phyloP scores from a whole-genome alignment of 306 rosid genomes.

The Senna tora region DNA sequence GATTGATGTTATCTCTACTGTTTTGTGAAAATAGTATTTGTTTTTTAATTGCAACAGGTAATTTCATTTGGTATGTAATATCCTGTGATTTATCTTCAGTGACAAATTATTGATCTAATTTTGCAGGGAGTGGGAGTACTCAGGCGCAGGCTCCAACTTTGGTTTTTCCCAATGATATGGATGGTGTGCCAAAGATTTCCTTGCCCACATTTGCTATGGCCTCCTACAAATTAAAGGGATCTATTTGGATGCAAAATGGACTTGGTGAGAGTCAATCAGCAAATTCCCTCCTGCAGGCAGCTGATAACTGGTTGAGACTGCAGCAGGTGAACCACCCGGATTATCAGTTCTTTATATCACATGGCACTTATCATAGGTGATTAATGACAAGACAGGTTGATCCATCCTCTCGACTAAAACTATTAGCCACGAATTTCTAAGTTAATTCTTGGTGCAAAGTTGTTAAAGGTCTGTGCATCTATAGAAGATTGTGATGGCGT shows the following conservation, averaged over 20 bases:
- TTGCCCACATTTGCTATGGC: conserved; percentile 75
- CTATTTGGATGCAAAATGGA: conserved; percentile 65
- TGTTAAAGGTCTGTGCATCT: conserved; percentile 26
- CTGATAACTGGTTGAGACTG: conserved; percentile 74
- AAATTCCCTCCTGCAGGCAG: conserved; percentile 67
- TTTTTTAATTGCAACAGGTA: conserved; percentile 2
- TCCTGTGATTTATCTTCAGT: conserved; percentile 21
- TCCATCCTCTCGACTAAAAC: conserved; percentile 37
- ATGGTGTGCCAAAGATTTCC: conserved; percentile 61
- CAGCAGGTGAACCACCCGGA: conserved; percentile 84
- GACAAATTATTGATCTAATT: conserved; percentile 7
- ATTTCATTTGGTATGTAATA: conserved; percentile 28
- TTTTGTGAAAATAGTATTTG: conserved; percentile 1
- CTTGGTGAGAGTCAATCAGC: conserved; percentile 53
- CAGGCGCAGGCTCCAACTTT: conserved; percentile 59
- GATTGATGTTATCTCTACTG: not conserved
- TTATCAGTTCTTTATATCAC: conserved; percentile 74
- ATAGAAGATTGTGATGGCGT: conserved; percentile 34
- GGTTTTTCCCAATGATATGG: conserved; percentile 61
- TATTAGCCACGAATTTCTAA: conserved; percentile 41
- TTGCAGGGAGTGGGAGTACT: conserved; percentile 54
- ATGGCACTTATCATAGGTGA: conserved; percentile 59
- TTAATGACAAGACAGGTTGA: conserved; percentile 26
- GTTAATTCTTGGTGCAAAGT: conserved; percentile 34
- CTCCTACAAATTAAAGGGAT: conserved; percentile 77